Evolutionary conservation across 495 filamentous ascomycete genomes (phyloP), one percentile per base, ranked within the genome.

Genomic region (Penicillium simplicissimum): DNA sequence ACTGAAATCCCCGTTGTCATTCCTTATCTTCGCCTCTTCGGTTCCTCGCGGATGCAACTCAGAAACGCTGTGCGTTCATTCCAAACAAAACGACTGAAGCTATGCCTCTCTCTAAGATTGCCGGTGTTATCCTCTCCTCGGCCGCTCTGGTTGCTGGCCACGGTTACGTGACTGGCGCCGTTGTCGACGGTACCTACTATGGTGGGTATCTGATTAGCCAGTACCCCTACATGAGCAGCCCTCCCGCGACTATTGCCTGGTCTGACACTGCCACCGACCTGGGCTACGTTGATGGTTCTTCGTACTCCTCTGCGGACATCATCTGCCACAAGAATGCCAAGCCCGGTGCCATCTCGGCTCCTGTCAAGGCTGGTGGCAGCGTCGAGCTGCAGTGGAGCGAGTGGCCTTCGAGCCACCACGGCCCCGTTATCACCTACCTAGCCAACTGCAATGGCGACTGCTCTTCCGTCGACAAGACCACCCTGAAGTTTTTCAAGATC

Each of bases 401-500:
- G 0, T 92, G 89, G 89, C 90, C 89, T n/a, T n/a, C 4, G 74
- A 81, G 3, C 81, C 89, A 90, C 66, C 81, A 86, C 62, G 88
- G 90, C 10, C 89, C 89, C 11, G 87, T 89, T 71, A 85, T 91
- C 66, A 85, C 86, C 74, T 93, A 92, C 73, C 74, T 95, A 1
- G 91, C 90, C 54, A 82, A 85, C 61, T 93, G 90, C 82, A 82
- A 85, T 63, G 88, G 88, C 23, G 76, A 85, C 59, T 92, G 89
- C 80, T 78, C 83, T 55, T 80, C 71, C 2, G 88, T 85, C 21
- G 82, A 89, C 76, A 87, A 88, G 77, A 81, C 77, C 1, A 68
- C 70, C 0, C 83, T 93, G 31, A 69, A 87, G 61, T 93, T 86
- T 74, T 89, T 93, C 82, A 93, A 93, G 85, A 90, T 93, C 64